phyloP scores from a whole-genome alignment of 169 alveolate genomes.

The Cryptosporidium meleagridis region DNA sequence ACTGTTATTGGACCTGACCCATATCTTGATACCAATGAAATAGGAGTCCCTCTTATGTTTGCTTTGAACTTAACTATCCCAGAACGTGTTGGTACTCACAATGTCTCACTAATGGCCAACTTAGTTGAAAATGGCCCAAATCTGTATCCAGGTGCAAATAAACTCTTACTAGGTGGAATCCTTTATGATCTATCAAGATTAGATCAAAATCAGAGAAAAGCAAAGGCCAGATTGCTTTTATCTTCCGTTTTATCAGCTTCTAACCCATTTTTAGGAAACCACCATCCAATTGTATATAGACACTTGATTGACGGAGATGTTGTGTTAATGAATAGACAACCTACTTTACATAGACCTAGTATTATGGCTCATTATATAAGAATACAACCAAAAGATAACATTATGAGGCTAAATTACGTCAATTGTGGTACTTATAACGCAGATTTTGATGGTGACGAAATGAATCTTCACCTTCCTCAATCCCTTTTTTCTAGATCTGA shows the following conservation, averaged over 20 bases:
- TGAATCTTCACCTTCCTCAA: slow-evolving; percentile 97
- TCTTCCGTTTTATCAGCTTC: slow-evolving; percentile 75
- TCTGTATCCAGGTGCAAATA: slow-evolving; percentile 97
- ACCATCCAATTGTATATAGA: slow-evolving; percentile 90
- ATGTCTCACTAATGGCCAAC: slow-evolving; percentile 87
- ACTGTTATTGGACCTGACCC: slow-evolving; percentile 99
- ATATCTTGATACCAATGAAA: slow-evolving; percentile 94
- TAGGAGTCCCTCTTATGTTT: slow-evolving; percentile 95
- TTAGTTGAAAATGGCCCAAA: slow-evolving; percentile 94
- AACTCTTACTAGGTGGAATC: slow-evolving; percentile 75
- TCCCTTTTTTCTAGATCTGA: slow-evolving; percentile 95
- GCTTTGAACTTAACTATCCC: slow-evolving; percentile 94
- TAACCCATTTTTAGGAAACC: slow-evolving; percentile 61
- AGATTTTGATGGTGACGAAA: slow-evolving; percentile 99
- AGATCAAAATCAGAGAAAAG: slow-evolving; percentile 84
- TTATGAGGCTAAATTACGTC: slow-evolving; percentile 97
- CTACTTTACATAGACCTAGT: slow-evolving; percentile 97
- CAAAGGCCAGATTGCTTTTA: slow-evolving; percentile 86
- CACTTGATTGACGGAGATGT: slow-evolving; percentile 97
- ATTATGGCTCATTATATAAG: slow-evolving; percentile 94
- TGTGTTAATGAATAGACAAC: slow-evolving; percentile 96
- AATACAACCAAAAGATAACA: slow-evolving; percentile 92
- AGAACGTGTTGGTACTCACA: slow-evolving; percentile 92
- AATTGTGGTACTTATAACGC: slow-evolving; percentile 99
- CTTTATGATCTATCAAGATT: slow-evolving; percentile 78